phyloP scores from a whole-genome alignment of 176 grass and related monocot genomes.

The Phoenix roebelenii region DNA sequence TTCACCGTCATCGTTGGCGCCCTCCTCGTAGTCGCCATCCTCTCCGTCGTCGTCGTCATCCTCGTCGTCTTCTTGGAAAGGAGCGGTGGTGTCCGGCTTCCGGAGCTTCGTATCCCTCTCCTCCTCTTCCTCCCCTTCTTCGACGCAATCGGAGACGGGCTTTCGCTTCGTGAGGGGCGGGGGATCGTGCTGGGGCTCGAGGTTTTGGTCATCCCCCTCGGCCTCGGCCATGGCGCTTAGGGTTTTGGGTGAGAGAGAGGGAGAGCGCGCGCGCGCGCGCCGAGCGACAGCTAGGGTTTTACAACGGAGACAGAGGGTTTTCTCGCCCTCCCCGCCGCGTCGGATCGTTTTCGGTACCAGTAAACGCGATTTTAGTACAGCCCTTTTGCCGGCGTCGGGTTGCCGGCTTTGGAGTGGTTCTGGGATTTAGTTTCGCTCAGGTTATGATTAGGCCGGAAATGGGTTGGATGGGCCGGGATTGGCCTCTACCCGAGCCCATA shows the following conservation, averaged over 20 bases:
- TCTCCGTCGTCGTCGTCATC: background rate
- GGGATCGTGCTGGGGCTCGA: background rate
- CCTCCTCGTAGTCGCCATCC: background rate
- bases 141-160: conserved; percentile 22
- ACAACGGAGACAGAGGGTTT: background rate
- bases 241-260: background rate
- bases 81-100: conserved; percentile 2
- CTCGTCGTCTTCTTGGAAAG: conserved; percentile 17
- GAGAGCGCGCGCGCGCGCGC: too few relatives aligned
- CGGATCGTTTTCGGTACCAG: too few relatives aligned
- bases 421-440: too few relatives aligned
- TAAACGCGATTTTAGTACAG: too few relatives aligned
- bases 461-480: too few relatives aligned
- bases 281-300: conserved; percentile 19
- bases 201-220: conserved; percentile 25
- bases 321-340: too few relatives aligned
- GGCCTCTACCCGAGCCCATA: too few relatives aligned
- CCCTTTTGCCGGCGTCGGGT: too few relatives aligned
- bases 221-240: conserved; percentile 26
- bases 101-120: conserved; percentile 17
- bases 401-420: too few relatives aligned
- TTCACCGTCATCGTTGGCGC: background rate
- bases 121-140: conserved; percentile 4
- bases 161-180: conserved; percentile 38
- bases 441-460: too few relatives aligned